Evolutionary conservation across 1,284 basidiomycete species (phyloP).

Genomic region (Laetiporus sulphureus): DNA sequence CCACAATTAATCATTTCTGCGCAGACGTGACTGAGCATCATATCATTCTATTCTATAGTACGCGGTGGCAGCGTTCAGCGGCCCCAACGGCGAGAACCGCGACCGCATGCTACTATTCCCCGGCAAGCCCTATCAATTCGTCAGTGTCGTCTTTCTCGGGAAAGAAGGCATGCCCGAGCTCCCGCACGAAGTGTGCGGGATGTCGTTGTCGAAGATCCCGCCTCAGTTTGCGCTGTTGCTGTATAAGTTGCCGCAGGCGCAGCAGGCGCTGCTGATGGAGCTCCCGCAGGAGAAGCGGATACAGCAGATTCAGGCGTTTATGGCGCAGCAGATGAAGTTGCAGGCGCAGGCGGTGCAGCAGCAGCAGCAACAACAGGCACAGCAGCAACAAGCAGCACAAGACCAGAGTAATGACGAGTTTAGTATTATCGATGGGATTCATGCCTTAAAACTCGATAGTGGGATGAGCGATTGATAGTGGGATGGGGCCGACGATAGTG

Average conservation of each 20-base stretch:
- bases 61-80: conserved; percentile 48
- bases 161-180: conserved; percentile 55
- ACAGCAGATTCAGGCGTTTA: neutral
- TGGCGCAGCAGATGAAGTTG: conserved; percentile 1
- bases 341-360: conserved; percentile 16
- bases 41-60: conserved; percentile 33
- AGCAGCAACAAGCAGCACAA: conserved; percentile 16
- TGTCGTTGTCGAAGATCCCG: conserved; percentile 4
- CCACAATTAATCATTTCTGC: neutral
- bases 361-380: conserved; percentile 13
- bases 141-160: conserved; percentile 47
- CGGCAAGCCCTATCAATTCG: conserved; percentile 26
- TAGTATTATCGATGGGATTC: neutral
- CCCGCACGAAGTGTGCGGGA: conserved; percentile 18
- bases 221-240: conserved; percentile 12
- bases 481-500: conserved; percentile 1
- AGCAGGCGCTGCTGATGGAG: conserved; percentile 7
- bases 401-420: neutral
- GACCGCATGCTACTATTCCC: conserved; percentile 53
- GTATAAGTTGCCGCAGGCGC: conserved; percentile 20
- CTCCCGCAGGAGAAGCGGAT: conserved; percentile 10
- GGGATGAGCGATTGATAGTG: conserved; percentile 5
- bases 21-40: neutral
- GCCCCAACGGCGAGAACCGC: conserved; percentile 28
- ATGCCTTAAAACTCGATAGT: neutral